Conservation (phyloP, 352 stramenopile species). For the Phytophthora lateralis region DNA sequence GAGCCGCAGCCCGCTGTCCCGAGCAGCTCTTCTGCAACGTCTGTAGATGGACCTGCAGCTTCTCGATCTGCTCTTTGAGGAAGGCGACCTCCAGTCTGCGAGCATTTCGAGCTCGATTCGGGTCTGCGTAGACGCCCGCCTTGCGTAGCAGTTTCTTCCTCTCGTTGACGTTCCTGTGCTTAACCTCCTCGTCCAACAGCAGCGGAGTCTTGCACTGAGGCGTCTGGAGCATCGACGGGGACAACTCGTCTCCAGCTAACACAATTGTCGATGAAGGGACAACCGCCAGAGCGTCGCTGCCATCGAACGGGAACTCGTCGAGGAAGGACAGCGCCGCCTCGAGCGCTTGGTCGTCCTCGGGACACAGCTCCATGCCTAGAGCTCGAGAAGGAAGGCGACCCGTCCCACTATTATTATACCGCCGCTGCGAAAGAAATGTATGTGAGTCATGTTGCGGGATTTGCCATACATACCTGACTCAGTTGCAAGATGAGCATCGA, state of each 20-base stretch:
- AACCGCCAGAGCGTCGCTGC: neutral
- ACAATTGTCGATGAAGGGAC: neutral
- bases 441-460: slow-evolving; percentile 7
- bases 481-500: too few relatives aligned
- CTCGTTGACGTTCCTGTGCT: slow-evolving; percentile 11
- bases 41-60: slow-evolving; percentile 37
- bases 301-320: slow-evolving; percentile 21
- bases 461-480: too few relatives aligned
- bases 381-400: too few relatives aligned
- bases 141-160: slow-evolving; percentile 29
- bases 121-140: slow-evolving; percentile 30
- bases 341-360: slow-evolving; percentile 15
- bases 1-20: neutral
- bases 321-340: slow-evolving; percentile 31
- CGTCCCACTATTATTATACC: too few relatives aligned
- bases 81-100: slow-evolving; percentile 45
- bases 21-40: slow-evolving; percentile 17
- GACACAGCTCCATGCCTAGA: slow-evolving; percentile 9
- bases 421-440: neutral
- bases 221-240: neutral
- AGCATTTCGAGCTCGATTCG: slow-evolving; percentile 39
- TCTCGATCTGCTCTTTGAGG: slow-evolving; percentile 35
- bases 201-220: slow-evolving; percentile 5
- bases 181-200: slow-evolving; percentile 7
- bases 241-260: neutral